phyloP scores from a whole-genome alignment of 768 basidiomycete species.

The Auricularia sp. region DNA sequence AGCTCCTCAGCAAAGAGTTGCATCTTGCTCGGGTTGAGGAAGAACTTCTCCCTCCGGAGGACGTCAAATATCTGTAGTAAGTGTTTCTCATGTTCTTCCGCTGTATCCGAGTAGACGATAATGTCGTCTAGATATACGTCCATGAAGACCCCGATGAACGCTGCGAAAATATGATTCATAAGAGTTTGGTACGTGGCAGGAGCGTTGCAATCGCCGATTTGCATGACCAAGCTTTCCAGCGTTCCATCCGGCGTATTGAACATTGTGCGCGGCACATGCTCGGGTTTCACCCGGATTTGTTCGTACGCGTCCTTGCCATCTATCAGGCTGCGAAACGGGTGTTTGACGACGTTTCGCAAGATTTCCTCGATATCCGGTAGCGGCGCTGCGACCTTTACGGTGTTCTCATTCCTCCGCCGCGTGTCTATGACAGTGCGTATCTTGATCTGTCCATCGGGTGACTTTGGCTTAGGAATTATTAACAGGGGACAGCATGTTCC shows the following conservation, averaged over 20 bases:
- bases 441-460: background rate
- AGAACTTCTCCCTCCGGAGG: too few relatives aligned
- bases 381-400: constrained; percentile 3
- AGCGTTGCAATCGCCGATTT: background rate
- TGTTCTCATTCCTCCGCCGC: constrained; percentile 6
- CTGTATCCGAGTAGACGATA: too few relatives aligned
- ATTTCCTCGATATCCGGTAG: background rate
- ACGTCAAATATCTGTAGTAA: too few relatives aligned
- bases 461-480: background rate
- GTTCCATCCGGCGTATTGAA: too few relatives aligned
- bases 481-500: background rate
- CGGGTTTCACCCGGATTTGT: too few relatives aligned
- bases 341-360: too few relatives aligned
- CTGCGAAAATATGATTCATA: constrained; percentile 11
- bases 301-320: too few relatives aligned
- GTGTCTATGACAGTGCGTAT: constrained; percentile 4
- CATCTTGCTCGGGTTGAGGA: constrained; percentile 1
- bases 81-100: too few relatives aligned
- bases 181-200: constrained; percentile 12
- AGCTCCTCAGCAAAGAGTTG: constrained; percentile 10
- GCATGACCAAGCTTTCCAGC: too few relatives aligned
- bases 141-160: constrained; percentile 12
- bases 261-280: too few relatives aligned
- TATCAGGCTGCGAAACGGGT: too few relatives aligned
- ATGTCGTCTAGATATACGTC: background rate